Evolutionary conservation across 108 stramenopile genomes (phyloP), one percentile per base, ranked within the genome.

Genomic region (Pseudonitzschia delicatissima): DNA sequence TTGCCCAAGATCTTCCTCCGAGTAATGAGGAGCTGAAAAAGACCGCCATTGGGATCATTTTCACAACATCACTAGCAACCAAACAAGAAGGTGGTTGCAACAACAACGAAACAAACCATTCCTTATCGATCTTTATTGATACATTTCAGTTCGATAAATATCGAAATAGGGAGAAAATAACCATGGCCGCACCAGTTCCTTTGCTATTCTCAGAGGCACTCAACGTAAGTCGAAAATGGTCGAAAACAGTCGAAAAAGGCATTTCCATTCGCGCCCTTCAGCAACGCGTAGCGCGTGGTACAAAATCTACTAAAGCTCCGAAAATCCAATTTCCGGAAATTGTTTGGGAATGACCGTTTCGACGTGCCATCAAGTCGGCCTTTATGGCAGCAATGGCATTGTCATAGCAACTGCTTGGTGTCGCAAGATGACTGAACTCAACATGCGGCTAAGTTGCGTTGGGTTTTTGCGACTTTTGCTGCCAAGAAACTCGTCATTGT

Each of bases 171-270:
- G n/a, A n/a, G n/a, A 65, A 72, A 67, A 37, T 37, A 50, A 73
- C 47, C 8, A 84, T 84, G 83, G 79, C 83, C 65, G 78, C 74
- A 34, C 78, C 78, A 45, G 82, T 86, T 52, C 92, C 92, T 25
- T 72, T 94, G 27, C 66, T 68, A 70, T 94, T 94, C 58, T 77
- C 67, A 51, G 89, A 94, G 82, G 89, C 87, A 36, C 78, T 94
- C 61, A 94, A 94, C 61, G 92, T 94, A 76, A 87, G 92, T 94
- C 32, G 23, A 31, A n/a, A 34, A 28, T 5, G 25, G n/a, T 52
- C 21, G 47, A 27, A 45, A n/a, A n/a, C n/a, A n/a, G n/a, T n/a
- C n/a, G n/a, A n/a, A n/a, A n/a, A n/a, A 7, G 32, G 32, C 33
- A 52, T 27, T 8, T 53, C 21, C 42, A 25, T 17, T 33, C 44